Conservation (phyloP, 495 filamentous ascomycete species). For the Gamarada debralockiae region DNA sequence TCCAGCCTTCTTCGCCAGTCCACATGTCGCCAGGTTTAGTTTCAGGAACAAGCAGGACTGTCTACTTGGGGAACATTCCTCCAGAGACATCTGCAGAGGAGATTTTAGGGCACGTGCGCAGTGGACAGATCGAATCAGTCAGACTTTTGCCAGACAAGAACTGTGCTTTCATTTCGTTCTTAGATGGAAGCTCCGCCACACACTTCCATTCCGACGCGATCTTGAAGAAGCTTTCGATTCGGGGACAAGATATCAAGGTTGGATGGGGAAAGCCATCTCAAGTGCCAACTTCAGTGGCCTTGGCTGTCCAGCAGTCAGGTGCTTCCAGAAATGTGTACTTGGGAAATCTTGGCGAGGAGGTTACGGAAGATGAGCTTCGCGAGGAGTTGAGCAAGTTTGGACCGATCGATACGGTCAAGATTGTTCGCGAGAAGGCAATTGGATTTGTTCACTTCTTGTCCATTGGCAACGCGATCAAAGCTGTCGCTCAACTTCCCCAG, state of each 20-base stretch:
- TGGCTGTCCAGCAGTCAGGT: constrained; percentile 95
- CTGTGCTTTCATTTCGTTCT: constrained; percentile 98
- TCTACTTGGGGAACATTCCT: constrained; percentile 96
- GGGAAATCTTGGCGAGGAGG: constrained; percentile 87
- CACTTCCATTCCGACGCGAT: constrained; percentile 99
- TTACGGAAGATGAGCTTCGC: constrained; percentile 84
- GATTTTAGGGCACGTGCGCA: constrained; percentile 93
- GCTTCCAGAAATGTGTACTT: constrained; percentile 98
- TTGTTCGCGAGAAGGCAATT: constrained; percentile 97
- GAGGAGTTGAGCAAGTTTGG: constrained; percentile 97
- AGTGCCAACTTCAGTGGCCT: constrained; percentile 92
- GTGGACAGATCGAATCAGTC: constrained; percentile 97
- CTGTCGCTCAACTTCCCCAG: constrained; percentile 94
- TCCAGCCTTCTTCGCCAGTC: constrained; percentile 60
- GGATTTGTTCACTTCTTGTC: constrained; percentile 98
- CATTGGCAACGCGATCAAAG: constrained; percentile 97
- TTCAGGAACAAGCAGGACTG: constrained; percentile 89
- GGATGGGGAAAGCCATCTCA: constrained; percentile 99
- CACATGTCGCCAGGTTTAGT: constrained; percentile 71
- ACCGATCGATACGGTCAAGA: constrained; percentile 94
- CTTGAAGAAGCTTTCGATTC: constrained; percentile 96
- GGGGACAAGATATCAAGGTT: constrained; percentile 98
- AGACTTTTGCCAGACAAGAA: constrained; percentile 97
- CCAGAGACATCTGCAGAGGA: constrained; percentile 98
- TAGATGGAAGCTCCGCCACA: constrained; percentile 93